phyloP scores from a whole-genome alignment of 1,284 basidiomycete species.

The Sporisorium iseilematis-ciliati region DNA sequence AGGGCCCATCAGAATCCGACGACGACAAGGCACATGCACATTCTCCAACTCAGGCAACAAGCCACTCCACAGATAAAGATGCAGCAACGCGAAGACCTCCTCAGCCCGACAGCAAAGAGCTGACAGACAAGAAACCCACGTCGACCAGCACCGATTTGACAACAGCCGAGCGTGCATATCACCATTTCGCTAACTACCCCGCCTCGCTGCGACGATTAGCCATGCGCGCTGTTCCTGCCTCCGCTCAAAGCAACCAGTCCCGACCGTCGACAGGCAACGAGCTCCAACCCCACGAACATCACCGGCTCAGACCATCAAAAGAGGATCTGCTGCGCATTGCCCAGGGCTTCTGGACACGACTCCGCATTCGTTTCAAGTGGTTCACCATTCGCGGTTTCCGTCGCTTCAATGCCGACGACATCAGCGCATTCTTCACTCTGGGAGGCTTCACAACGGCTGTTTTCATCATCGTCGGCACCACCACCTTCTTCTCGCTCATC shows the following conservation, averaged over 20 bases:
- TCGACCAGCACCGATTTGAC: conserved; percentile 31
- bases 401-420: conserved; percentile 94
- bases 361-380: conserved; percentile 96
- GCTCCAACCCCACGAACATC: conserved; percentile 18
- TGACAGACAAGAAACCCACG: neutral
- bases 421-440: conserved; percentile 95
- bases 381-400: conserved; percentile 95
- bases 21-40: neutral
- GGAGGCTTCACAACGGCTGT: conserved; percentile 83
- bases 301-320: conserved; percentile 55
- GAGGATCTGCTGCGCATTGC: conserved; percentile 85
- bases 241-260: conserved; percentile 9
- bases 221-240: conserved; percentile 51
- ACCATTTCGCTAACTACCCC: conserved; percentile 64
- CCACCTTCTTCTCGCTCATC: conserved; percentile 93
- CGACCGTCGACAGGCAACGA: conserved; percentile 16
- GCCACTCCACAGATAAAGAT: neutral
- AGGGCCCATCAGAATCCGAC: neutral
- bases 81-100: neutral
- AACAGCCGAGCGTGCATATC: conserved; percentile 41
- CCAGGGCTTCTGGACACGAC: conserved; percentile 87
- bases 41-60: neutral
- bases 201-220: conserved; percentile 60
- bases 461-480: conserved; percentile 94
- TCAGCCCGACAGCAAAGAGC: neutral